Evolutionary conservation across 1,284 basidiomycete species (phyloP), one percentile per base, ranked within the genome.

Genomic region (Tylopilus orsonianus): DNA sequence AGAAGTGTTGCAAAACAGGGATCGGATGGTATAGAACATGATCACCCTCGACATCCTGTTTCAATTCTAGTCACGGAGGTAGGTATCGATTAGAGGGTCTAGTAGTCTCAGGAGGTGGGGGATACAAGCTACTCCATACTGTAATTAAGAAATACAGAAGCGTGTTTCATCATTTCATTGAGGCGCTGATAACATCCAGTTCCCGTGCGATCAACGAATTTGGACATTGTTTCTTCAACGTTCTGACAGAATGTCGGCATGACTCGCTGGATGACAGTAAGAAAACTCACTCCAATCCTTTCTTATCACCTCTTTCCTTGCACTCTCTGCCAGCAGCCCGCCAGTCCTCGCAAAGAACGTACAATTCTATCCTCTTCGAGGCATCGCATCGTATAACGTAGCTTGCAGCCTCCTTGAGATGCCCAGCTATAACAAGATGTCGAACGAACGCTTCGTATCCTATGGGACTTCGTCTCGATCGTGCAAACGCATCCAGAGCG

Each of bases 401-500:
- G 4, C 71, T 55, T 0, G 81, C 72, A 1, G 91, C 94, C 61
- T 95, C 85, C 51, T 81, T 85, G 5, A 74, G 60, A 60, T 90
- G 79, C 0, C 86, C 88, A 44, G 83, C 81, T 42, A 81, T 75
- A 18, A 90, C 77, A 27, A 93, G 75, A 65, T 92, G 83, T 41
- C 81, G 83, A 16, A 97, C 94, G 65, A 96, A 97, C 0, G 90
- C 83, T 65, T 96, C 93, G 62, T 95, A 98, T 3, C 97, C 96
- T 53, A 98, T 97, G 1, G 97, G 95, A 65, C 89, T 93, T 57
- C 91, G 83, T 67, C 85, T 93, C 37, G 84, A 86, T 58, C 85
- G 87, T 0, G 92, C 81, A 64, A 97, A 95, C 0, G 75, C 63
- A 47, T 97, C 93, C 6, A 97, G 75, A 1, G 78, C 84, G 27